Base-by-base conservation (phyloP, 805 yeast species). In the Candida ficus region DNA sequence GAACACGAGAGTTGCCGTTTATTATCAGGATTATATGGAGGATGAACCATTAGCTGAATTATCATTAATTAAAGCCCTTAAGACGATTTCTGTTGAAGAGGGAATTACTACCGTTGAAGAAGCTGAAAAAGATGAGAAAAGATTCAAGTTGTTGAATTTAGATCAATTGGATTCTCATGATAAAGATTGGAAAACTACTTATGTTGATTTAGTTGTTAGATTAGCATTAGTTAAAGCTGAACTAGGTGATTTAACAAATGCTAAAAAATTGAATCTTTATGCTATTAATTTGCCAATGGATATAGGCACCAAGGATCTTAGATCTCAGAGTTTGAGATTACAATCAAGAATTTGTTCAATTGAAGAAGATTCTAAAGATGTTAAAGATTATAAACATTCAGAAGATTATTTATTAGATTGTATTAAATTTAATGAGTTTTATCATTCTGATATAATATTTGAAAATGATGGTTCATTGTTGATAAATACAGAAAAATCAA, bases 161-260 rank as follows among this genome's bases (percentile, higher is more conserved):
- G 52, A 50, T 10, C 45, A 53, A 21, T 37, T 63, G 14, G 44
- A 52, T 9, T 44, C 47, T 39, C 58, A 52, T 35, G 47, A 48
- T 34, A 56, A 59, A 21, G 58, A 53, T 35, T 61, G 64, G 47
- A 60, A 64, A 43, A 26, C 53, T 4, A 44, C 51, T 0, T 69
- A 67, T 42, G 38, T 69, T 13, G 73, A 71, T 49, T 47, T 71
- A 10, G 47, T 70, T 5, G 38, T 66, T 7, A 56, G 75, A 47
- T 59, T 61, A 46, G 70, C 71, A 0, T 33, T 68, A 20, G 58
- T 68, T 1, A 53, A 64, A 38, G 52, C 47, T 4, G 54, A 54
- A 21, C 17, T 38, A 5, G 60, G 58, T 1, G 56, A 63, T 25
- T 16, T 52, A 1, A 53, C 52, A 5, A 51, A 53, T 5, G 52